Evolutionary conservation across 176 grass and related monocot genomes (phyloP).

Genomic region (Pontederia crassipes): DNA sequence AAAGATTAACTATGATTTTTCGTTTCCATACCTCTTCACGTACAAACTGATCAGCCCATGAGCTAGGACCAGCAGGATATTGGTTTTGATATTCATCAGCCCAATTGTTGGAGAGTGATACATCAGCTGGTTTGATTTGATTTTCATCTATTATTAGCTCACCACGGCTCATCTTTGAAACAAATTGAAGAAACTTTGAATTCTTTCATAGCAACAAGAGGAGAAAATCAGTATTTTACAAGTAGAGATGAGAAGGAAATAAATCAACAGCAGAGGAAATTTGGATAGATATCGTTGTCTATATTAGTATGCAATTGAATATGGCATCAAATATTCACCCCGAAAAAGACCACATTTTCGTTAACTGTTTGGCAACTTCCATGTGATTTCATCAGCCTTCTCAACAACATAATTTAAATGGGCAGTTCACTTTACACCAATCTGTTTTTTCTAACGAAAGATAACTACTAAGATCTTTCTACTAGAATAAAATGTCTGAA

Average conservation of each 20-base stretch:
- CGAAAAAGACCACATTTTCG: too few relatives aligned
- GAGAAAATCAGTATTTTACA: constrained; percentile 24
- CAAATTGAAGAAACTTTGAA: constrained; percentile 97
- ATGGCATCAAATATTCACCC: too few relatives aligned
- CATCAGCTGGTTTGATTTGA: constrained; percentile 86
- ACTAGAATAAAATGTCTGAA: too few relatives aligned
- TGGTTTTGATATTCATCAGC: constrained; percentile 89
- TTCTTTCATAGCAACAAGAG: constrained; percentile 42
- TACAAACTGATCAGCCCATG: constrained; percentile 91
- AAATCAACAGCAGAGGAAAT: not conserved
- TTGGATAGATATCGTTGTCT: too few relatives aligned
- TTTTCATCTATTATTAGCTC: constrained; percentile 98
- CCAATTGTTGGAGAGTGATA: constrained; percentile 64
- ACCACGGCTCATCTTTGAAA: constrained; percentile 98
- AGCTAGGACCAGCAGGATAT: constrained; percentile 62
- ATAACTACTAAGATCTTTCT: too few relatives aligned
- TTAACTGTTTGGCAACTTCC: too few relatives aligned
- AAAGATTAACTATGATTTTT: not conserved
- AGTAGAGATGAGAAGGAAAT: constrained; percentile 10
- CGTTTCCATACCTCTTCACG: constrained; percentile 50
- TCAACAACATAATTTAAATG: too few relatives aligned
- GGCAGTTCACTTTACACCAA: too few relatives aligned
- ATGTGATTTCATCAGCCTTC: too few relatives aligned
- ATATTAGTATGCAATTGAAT: not conserved
- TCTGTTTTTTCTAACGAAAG: too few relatives aligned